Percentiles rank a stretch among this genome's conserved stretches.
phyloP scores from a whole-genome alignment of 2,329 filamentous ascomycete species.

The Teratosphaeria epicoccoides region DNA sequence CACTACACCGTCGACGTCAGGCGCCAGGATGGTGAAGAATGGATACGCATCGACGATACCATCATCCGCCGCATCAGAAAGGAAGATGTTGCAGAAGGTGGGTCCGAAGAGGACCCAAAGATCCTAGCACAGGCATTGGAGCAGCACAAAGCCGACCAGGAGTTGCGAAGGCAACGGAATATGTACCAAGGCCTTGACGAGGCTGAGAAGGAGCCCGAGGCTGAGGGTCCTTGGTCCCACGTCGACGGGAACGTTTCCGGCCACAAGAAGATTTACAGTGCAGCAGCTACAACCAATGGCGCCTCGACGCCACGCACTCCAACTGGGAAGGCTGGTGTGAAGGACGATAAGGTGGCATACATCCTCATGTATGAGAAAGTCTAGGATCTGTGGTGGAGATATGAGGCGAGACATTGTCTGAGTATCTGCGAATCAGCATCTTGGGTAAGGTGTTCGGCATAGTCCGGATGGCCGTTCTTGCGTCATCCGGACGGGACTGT shows the following conservation, averaged over 20 bases:
- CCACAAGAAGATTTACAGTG: conserved; percentile 48
- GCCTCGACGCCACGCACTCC: conserved; percentile 44
- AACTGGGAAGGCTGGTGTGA: conserved; percentile 47
- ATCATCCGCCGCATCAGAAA: conserved; percentile 72
- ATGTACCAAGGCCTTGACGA: conserved; percentile 61
- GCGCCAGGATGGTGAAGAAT: conserved; percentile 87
- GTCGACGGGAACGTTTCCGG: conserved; percentile 50
- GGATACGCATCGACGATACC: conserved; percentile 94
- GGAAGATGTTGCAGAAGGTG: conserved; percentile 80
- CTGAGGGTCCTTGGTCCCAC: conserved; percentile 65
- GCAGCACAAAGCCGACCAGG: conserved; percentile 50
- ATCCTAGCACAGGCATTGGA: conserved; percentile 56
- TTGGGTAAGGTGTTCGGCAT: background rate
- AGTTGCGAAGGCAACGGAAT: conserved; percentile 44
- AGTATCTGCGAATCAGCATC: background rate
- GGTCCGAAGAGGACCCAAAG: conserved; percentile 68
- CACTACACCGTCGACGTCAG: conserved; percentile 98
- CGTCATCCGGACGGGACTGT: too few relatives aligned
- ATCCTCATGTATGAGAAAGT: conserved; percentile 75
- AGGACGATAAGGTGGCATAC: conserved; percentile 96
- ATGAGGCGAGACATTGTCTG: background rate
- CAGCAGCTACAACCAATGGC: conserved; percentile 43
- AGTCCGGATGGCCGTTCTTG: too few relatives aligned
- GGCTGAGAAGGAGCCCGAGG: conserved; percentile 53
- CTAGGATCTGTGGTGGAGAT: background rate